Conservation (phyloP, 257 asterid species). For the Scutellaria baicalensis region DNA sequence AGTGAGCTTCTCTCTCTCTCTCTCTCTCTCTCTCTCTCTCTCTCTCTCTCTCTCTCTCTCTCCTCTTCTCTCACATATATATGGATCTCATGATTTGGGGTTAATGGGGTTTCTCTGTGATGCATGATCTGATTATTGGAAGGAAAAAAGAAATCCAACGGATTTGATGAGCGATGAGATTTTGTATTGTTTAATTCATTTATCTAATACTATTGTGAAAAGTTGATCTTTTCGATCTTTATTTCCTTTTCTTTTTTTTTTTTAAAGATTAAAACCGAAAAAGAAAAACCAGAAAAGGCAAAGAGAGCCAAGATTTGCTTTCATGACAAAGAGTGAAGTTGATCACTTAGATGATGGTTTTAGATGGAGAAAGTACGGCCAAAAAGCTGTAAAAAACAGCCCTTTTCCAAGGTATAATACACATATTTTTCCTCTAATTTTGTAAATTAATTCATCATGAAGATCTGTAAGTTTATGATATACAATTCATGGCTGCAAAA, state of each 20-base stretch:
- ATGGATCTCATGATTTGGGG: neutral
- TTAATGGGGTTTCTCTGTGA: conserved; percentile 7
- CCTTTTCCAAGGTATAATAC: conserved; percentile 75
- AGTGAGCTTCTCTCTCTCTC: conserved; percentile 25
- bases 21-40: neutral
- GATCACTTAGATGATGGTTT: conserved; percentile 94
- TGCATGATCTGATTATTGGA: conserved; percentile 25
- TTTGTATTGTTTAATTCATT: neutral
- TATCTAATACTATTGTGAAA: neutral
- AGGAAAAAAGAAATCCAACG: neutral
- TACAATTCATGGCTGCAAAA: neutral
- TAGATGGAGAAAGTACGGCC: conserved; percentile 97
- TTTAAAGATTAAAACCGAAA: conserved; percentile 64
- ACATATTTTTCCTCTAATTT: neutral
- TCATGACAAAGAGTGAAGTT: conserved; percentile 86
- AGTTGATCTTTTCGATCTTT: neutral
- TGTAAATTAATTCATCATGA: neutral
- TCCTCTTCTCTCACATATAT: no score
- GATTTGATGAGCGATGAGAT: conserved; percentile 18
- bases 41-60: neutral
- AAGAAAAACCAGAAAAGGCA: conserved; percentile 73
- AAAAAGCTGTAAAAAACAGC: conserved; percentile 89
- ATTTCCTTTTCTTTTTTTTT: neutral
- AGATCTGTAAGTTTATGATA: no score
- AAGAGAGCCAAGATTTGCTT: conserved; percentile 83